These are phyloP conservation scores for Trichoderma lentiforme DNA, from an alignment of 2,329 filamentous ascomycete species.

Conservation along the genomic window DNA sequence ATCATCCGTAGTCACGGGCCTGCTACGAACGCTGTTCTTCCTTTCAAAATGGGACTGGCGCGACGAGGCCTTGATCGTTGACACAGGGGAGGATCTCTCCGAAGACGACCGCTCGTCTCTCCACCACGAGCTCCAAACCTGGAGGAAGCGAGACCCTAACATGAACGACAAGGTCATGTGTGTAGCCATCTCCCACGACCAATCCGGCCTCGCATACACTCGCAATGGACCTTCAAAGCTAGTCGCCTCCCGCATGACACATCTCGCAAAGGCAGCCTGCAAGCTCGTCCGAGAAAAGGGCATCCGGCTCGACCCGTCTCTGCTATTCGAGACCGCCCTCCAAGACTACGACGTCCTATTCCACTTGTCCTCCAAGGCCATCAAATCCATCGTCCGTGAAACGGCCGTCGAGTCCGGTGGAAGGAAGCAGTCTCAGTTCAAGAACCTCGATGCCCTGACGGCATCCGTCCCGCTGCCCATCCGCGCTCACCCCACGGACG, in stretches of 20 bases:
- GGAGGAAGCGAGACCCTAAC: slow-evolving; percentile 82
- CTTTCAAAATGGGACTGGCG: slow-evolving; percentile 92
- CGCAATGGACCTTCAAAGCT: slow-evolving; percentile 70
- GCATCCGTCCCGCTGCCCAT: slow-evolving; percentile 44
- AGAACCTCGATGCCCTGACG: slow-evolving; percentile 70
- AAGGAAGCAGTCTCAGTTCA: slow-evolving; percentile 59
- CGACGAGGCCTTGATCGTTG: slow-evolving; percentile 74
- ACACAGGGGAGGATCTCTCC: slow-evolving; percentile 62
- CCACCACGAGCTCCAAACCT: slow-evolving; percentile 71
- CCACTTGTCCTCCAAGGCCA: slow-evolving; percentile 58
- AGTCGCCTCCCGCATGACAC: slow-evolving; percentile 77
- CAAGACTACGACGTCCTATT: slow-evolving; percentile 85
- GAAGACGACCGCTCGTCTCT: slow-evolving; percentile 59
- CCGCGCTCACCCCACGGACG: slow-evolving; percentile 57
- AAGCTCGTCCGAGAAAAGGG: slow-evolving; percentile 55
- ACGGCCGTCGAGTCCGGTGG: slow-evolving; percentile 35
- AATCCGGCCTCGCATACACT: slow-evolving; percentile 78
- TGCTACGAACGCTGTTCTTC: slow-evolving; percentile 75
- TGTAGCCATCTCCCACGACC: slow-evolving; percentile 74
- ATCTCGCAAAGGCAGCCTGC: slow-evolving; percentile 72
- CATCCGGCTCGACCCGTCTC: slow-evolving; percentile 45
- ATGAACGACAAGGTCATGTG: slow-evolving; percentile 84
- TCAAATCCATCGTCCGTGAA: slow-evolving; percentile 42
- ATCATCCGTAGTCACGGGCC: slow-evolving; percentile 72
- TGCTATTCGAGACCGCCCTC: slow-evolving; percentile 69